These are phyloP conservation scores for Epichloe sibirici DNA, from an alignment of 2,329 filamentous ascomycete genomes.

Conservation along the genomic window DNA sequence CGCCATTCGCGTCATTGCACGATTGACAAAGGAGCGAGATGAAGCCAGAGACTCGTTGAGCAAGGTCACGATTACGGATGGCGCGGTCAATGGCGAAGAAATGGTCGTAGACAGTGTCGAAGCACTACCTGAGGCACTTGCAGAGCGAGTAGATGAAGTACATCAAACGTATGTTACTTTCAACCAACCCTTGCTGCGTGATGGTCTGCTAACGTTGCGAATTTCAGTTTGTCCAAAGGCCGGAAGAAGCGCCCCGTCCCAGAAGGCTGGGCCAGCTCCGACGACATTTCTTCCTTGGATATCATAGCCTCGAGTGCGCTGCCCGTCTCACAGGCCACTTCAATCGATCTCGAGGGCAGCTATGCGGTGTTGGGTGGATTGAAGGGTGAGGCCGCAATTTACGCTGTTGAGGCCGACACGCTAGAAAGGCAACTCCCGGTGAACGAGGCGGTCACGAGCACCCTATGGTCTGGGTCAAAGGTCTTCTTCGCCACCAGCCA, in stretches of 20 bases:
- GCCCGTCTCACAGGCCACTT: conserved; percentile 35
- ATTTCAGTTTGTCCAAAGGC: conserved; percentile 64
- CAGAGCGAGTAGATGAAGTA: conserved; percentile 64
- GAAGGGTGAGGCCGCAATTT: conserved; percentile 64
- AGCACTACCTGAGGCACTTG: conserved; percentile 58
- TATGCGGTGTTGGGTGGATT: conserved; percentile 63
- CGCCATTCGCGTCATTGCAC: conserved; percentile 86
- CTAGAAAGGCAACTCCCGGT: conserved; percentile 56
- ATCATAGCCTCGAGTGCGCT: conserved; percentile 32
- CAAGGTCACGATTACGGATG: conserved; percentile 61
- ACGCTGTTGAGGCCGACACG: conserved; percentile 56
- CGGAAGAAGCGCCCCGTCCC: conserved; percentile 84
- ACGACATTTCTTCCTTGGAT: conserved; percentile 47
- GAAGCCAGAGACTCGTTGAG: conserved; percentile 84
- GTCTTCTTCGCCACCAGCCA: conserved; percentile 62
- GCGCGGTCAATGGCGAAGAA: conserved; percentile 54
- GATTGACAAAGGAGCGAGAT: conserved; percentile 81
- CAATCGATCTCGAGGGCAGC: conserved; percentile 41
- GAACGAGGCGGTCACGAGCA: conserved; percentile 54
- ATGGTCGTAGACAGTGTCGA: conserved; percentile 82
- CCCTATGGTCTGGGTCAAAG: conserved; percentile 53
- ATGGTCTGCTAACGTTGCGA: background rate
- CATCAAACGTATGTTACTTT: conserved; percentile 57
- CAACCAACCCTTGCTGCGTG: conserved; percentile 5
- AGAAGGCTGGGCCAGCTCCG: conserved; percentile 68